phyloP scores from a whole-genome alignment of 331 rosid genomes.

The Quercus phellos region DNA sequence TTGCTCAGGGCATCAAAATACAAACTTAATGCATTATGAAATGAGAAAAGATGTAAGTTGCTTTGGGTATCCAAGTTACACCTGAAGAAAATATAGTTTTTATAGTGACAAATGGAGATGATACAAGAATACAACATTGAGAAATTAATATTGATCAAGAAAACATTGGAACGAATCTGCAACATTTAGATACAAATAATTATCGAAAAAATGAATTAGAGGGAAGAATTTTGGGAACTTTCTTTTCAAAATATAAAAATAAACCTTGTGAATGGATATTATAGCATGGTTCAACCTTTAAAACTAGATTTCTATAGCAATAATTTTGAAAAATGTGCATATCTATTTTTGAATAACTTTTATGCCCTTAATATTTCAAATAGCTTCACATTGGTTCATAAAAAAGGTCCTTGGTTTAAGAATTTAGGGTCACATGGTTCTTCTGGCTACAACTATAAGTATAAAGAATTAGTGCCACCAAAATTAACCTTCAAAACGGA shows the following conservation, averaged over 20 bases:
- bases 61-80: background rate
- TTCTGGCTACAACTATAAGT: background rate
- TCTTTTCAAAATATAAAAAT: background rate
- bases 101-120: background rate
- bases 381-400: background rate
- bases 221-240: background rate
- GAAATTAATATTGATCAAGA: background rate
- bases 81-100: background rate
- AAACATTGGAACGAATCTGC: background rate
- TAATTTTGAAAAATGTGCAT: no score
- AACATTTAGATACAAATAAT: background rate
- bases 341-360: no score
- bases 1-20: background rate
- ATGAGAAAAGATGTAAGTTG: background rate
- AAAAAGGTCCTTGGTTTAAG: background rate
- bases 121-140: background rate
- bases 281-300: no score
- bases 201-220: background rate
- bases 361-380: background rate
- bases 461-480: background rate
- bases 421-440: background rate
- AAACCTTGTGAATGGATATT: no score
- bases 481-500: background rate
- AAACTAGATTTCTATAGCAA: no score
- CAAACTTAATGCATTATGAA: background rate